Conservation (phyloP, 768 basidiomycete species). For the Russula sp. region DNA sequence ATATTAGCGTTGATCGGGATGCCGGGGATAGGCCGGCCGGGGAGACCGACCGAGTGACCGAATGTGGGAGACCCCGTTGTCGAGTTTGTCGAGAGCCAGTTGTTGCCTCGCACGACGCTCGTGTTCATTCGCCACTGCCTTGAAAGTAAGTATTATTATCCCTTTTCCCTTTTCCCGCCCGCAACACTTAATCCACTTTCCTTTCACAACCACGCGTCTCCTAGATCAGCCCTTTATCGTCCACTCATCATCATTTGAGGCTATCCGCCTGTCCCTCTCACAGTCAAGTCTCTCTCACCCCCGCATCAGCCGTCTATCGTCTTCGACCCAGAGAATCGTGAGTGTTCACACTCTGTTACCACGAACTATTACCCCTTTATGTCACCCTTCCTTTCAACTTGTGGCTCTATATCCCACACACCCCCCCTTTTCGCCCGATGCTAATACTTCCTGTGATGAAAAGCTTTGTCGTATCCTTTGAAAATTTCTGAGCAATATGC, state of each 20-base stretch:
- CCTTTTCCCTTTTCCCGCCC: conserved; percentile 1
- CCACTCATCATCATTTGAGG: conserved; percentile 13
- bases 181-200: background rate
- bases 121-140: conserved; percentile 18
- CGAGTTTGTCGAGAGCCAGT: conserved; percentile 5
- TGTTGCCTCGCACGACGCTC: conserved; percentile 25
- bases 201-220: conserved; percentile 5
- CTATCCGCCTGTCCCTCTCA: conserved; percentile 7
- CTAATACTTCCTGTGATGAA: conserved; percentile 3
- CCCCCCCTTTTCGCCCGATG: background rate
- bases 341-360: background rate
- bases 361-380: background rate
- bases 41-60: conserved; percentile 13
- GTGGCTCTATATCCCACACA: background rate
- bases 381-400: background rate
- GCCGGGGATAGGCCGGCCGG: conserved; percentile 19
- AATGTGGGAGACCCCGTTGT: conserved; percentile 9
- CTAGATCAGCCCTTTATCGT: conserved; percentile 13
- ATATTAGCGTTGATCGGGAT: too few species aligned
- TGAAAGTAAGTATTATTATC: conserved; percentile 3
- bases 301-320: conserved; percentile 14
- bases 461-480: conserved; percentile 12
- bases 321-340: conserved; percentile 18
- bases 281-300: conserved; percentile 11
- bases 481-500: conserved; percentile 46